Conservation (phyloP, 805 yeast genomes). For the Monosporozyma yasuniensis region DNA sequence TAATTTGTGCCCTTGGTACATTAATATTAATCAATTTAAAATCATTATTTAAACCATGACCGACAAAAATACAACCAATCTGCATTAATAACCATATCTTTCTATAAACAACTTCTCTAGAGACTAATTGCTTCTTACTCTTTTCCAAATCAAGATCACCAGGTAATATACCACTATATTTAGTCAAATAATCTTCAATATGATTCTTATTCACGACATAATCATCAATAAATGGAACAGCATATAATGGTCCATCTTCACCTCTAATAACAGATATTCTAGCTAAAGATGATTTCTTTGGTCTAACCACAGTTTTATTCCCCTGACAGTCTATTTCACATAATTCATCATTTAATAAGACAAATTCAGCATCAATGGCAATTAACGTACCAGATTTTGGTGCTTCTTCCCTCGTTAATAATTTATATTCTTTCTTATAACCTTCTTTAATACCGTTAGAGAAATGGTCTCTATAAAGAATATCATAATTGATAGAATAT, state of each 20-base stretch:
- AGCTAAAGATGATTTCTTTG: slow-evolving; percentile 71
- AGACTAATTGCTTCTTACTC: slow-evolving; percentile 63
- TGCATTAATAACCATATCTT: slow-evolving; percentile 84
- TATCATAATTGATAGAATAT: slow-evolving; percentile 52
- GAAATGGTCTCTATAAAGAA: slow-evolving; percentile 68
- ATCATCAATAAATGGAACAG: slow-evolving; percentile 85
- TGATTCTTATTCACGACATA: slow-evolving; percentile 66
- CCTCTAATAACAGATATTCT: slow-evolving; percentile 82
- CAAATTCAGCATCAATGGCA: slow-evolving; percentile 97
- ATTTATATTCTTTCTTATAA: slow-evolving; percentile 51
- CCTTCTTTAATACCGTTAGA: slow-evolving; percentile 56
- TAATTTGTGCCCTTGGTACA: slow-evolving; percentile 75
- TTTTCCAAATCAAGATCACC: slow-evolving; percentile 73
- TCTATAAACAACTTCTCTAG: slow-evolving; percentile 75
- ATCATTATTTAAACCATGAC: slow-evolving; percentile 88
- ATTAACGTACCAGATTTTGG: slow-evolving; percentile 69
- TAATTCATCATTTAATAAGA: slow-evolving; percentile 66
- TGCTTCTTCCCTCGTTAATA: slow-evolving; percentile 59
- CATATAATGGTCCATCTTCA: slow-evolving; percentile 52
- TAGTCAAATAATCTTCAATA: slow-evolving; percentile 79
- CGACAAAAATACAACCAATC: slow-evolving; percentile 84
- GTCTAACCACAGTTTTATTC: slow-evolving; percentile 55
- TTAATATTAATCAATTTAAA: slow-evolving; percentile 87
- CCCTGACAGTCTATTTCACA: slow-evolving; percentile 74
- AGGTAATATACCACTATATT: slow-evolving; percentile 85